These are phyloP conservation scores for Amaranthus tricolor DNA, from an alignment of 179 eudicot genomes.

Conservation along the genomic window DNA sequence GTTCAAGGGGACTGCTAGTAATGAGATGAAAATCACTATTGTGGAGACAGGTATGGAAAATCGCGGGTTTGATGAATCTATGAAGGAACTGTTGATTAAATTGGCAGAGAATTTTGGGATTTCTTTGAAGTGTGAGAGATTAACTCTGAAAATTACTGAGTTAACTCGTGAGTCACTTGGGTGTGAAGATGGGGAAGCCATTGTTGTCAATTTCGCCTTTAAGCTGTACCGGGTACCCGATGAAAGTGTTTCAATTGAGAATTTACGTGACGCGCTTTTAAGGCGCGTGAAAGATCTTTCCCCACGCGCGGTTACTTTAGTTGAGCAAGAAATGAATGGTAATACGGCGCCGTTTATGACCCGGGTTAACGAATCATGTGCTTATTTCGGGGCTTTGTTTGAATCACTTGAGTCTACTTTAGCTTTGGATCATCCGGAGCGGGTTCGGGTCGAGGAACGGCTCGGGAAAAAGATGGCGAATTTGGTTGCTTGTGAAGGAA, in stretches of 20 bases:
- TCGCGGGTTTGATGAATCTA: slow-evolving; percentile 27
- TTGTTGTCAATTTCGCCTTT: slow-evolving; percentile 80
- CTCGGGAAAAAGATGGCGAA: slow-evolving; percentile 64
- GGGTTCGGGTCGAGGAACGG: slow-evolving; percentile 72
- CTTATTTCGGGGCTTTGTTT: slow-evolving; percentile 58
- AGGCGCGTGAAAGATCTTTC: slow-evolving; percentile 69
- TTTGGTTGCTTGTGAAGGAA: slow-evolving; percentile 78
- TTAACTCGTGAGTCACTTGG: slow-evolving; percentile 49
- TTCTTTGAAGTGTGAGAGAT: slow-evolving; percentile 29
- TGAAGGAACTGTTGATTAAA: slow-evolving; percentile 39
- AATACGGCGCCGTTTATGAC: slow-evolving; percentile 76
- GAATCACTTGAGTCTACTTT: slow-evolving; percentile 66
- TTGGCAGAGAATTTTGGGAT: slow-evolving; percentile 48
- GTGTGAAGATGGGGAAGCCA: slow-evolving; percentile 46
- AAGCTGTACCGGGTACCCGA: slow-evolving; percentile 65
- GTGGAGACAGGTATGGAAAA: slow-evolving; percentile 36
- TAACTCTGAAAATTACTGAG: slow-evolving; percentile 33
- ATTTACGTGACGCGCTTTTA: slow-evolving; percentile 68
- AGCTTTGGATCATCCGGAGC: slow-evolving; percentile 42
- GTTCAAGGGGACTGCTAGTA: neutral
- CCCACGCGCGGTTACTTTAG: slow-evolving; percentile 77
- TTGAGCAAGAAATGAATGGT: slow-evolving; percentile 78
- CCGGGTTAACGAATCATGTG: slow-evolving; percentile 62
- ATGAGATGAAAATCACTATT: slow-evolving; percentile 47
- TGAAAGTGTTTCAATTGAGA: slow-evolving; percentile 92